Percentiles rank a stretch among this genome's conserved stretches.
phyloP scores from a whole-genome alignment of 352 stramenopile species.

The Phytophthora meadii region DNA sequence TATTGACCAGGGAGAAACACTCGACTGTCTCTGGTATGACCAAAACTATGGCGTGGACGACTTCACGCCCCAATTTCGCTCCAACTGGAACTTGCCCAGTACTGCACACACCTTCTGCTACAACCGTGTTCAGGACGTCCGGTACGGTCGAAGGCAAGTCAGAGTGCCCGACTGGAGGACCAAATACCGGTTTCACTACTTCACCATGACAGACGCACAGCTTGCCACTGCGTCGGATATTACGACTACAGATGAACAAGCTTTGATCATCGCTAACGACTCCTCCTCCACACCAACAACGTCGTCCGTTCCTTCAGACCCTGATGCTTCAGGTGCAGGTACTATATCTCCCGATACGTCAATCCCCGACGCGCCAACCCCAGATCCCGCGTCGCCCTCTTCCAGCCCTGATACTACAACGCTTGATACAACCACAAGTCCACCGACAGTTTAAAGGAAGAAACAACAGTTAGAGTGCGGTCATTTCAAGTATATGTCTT shows the following conservation, averaged over 20 bases:
- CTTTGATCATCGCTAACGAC: constrained; percentile 14
- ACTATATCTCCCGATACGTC: not conserved
- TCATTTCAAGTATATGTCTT: constrained; percentile 7
- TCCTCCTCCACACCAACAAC: not conserved
- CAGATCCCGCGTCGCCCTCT: too few species aligned
- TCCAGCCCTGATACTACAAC: too few species aligned
- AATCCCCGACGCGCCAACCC: too few species aligned
- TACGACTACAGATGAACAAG: constrained; percentile 21
- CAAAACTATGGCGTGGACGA: constrained; percentile 56
- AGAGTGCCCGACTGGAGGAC: constrained; percentile 23
- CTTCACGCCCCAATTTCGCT: constrained; percentile 42
- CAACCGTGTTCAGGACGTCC: constrained; percentile 38
- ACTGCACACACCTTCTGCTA: constrained; percentile 46
- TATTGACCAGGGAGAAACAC: constrained; percentile 54
- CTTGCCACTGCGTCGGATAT: constrained; percentile 31
- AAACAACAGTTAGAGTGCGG: constrained; percentile 8
- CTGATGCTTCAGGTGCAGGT: not conserved
- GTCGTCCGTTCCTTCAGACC: not conserved
- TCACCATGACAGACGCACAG: constrained; percentile 31
- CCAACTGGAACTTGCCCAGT: constrained; percentile 38
- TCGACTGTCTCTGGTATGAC: constrained; percentile 66
- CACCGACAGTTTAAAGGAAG: not conserved
- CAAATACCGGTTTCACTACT: constrained; percentile 37
- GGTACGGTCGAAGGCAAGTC: constrained; percentile 17
- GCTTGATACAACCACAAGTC: too few species aligned